Conservation (phyloP, 176 grass and related monocot genomes). For the Eragrostis curvula region DNA sequence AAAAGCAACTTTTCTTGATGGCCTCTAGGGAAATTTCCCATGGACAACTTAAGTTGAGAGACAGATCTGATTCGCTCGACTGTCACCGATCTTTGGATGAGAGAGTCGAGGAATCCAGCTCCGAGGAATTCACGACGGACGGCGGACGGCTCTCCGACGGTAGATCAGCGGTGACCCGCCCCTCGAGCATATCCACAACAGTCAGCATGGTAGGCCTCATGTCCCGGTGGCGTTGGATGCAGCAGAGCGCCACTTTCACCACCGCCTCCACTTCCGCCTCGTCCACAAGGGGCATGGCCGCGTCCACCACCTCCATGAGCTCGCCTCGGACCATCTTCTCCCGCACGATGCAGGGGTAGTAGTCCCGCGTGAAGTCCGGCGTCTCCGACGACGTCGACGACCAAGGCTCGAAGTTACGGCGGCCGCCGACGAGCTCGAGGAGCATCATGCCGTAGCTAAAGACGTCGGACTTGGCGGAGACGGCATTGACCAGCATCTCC, state of each 20-base stretch:
- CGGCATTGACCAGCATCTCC: slow-evolving; percentile 53
- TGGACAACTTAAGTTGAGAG: too few relatives aligned
- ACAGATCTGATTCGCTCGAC: too few relatives aligned
- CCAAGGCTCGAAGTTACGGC: slow-evolving; percentile 51
- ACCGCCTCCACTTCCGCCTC: slow-evolving; percentile 34
- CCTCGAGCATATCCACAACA: slow-evolving; percentile 52
- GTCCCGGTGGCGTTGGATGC: slow-evolving; percentile 43
- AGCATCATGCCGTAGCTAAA: slow-evolving; percentile 20
- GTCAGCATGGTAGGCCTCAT: slow-evolving; percentile 48
- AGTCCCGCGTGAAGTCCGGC: not conserved
- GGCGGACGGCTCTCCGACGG: slow-evolving; percentile 42
- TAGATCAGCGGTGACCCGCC: slow-evolving; percentile 24
- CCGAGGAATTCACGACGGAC: slow-evolving; percentile 34
- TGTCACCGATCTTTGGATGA: too few relatives aligned
- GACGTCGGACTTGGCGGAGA: slow-evolving; percentile 56
- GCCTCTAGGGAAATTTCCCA: too few relatives aligned
- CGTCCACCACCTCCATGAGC: slow-evolving; percentile 50
- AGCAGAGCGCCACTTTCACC: slow-evolving; percentile 48
- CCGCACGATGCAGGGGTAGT: slow-evolving; percentile 39
- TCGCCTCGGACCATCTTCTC: slow-evolving; percentile 40
- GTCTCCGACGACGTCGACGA: not conserved
- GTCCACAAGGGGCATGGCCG: slow-evolving; percentile 24
- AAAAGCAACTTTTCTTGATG: too few relatives aligned
- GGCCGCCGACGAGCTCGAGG: slow-evolving; percentile 61
- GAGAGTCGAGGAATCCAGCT: not conserved